A percentile compares a stretch with the other conserved stretches of the same genome.
Conservation (phyloP, 345 rosid genomes). For the Pelargonium nanum region DNA sequence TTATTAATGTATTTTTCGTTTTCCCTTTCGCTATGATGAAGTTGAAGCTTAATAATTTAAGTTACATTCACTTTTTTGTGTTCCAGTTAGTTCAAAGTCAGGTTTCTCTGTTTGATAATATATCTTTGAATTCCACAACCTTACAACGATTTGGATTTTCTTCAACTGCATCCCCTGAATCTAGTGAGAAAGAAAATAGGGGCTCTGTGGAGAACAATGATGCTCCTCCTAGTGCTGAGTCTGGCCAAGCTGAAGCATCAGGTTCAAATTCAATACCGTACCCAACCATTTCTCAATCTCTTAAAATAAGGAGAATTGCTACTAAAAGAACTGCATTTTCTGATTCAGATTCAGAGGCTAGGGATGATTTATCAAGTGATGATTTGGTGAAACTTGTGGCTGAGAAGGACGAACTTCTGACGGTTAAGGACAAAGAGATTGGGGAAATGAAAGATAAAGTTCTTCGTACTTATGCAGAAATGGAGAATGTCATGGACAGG, state of each 20-base stretch:
- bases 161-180: constrained; percentile 57
- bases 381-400: constrained; percentile 64
- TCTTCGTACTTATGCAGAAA: constrained; percentile 67
- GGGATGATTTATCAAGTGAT: constrained; percentile 48
- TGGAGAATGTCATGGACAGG: constrained; percentile 80
- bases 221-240: constrained; percentile 5
- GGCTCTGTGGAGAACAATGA: background rate
- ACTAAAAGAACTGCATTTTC: constrained; percentile 41
- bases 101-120: constrained; percentile 29
- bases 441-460: constrained; percentile 66
- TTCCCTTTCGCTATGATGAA: background rate
- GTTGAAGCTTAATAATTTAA: background rate
- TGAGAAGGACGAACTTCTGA: constrained; percentile 73
- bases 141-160: constrained; percentile 46
- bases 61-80: background rate
- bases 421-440: constrained; percentile 47
- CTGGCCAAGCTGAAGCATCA: constrained; percentile 21
- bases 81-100: constrained; percentile 36
- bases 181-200: constrained; percentile 32
- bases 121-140: constrained; percentile 21
- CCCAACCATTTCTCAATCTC: constrained; percentile 17
- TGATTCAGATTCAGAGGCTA: constrained; percentile 56
- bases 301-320: constrained; percentile 27
- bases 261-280: constrained; percentile 24
- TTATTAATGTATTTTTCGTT: background rate